These are phyloP conservation scores for Cordyceps militaris DNA, from an alignment of 2,329 filamentous ascomycete species.

Conservation along the genomic window DNA sequence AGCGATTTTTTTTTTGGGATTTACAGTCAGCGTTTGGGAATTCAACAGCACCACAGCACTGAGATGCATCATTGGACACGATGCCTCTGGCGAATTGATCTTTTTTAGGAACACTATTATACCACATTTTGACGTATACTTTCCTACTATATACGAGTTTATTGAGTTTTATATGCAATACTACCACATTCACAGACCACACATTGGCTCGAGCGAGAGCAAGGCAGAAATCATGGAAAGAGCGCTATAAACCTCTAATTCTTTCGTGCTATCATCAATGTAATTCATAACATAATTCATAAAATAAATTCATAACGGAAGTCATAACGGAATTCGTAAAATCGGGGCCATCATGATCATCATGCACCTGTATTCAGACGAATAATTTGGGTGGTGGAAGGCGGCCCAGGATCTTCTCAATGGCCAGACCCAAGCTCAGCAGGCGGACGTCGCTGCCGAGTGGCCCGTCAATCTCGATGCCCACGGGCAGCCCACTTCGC, in stretches of 20 bases:
- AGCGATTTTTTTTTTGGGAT: background rate
- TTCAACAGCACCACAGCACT: background rate
- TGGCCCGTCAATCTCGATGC: conserved; percentile 16
- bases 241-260: background rate
- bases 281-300: background rate
- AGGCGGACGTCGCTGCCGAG: conserved; percentile 14
- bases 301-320: background rate
- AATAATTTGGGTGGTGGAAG: conserved; percentile 12
- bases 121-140: background rate
- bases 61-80: background rate
- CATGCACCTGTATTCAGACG: too few species aligned
- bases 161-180: background rate
- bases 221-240: background rate
- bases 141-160: background rate
- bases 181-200: background rate
- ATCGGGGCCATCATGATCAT: background rate
- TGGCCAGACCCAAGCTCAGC: conserved; percentile 13
- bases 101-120: background rate
- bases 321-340: background rate
- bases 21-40: background rate
- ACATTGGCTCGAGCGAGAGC: background rate
- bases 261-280: background rate
- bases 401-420: conserved; percentile 14
- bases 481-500: conserved; percentile 10
- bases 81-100: background rate